Percentiles rank a stretch among this genome's conserved stretches.
These are phyloP conservation scores for Adiantum capillusveneris DNA, from an alignment of 75 land plant genomes.

Conservation along the genomic window DNA sequence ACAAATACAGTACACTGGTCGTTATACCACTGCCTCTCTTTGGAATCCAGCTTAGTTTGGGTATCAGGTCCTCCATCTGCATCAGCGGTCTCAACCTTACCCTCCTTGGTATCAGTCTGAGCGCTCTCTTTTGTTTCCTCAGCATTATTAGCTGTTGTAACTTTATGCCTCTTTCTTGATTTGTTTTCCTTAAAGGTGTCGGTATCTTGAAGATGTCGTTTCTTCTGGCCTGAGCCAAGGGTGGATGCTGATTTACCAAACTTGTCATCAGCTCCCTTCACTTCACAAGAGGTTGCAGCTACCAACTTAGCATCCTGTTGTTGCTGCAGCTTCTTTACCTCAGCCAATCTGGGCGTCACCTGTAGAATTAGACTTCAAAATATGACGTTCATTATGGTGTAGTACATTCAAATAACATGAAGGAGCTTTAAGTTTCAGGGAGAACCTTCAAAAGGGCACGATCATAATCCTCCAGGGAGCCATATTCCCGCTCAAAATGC, in stretches of 20 bases:
- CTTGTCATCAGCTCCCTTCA: constrained; percentile 5
- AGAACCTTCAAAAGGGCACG: constrained; percentile 62
- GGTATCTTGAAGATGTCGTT: neutral
- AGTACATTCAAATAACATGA: neutral
- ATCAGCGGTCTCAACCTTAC: neutral
- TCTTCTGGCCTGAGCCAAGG: neutral
- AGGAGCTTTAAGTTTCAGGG: too few relatives aligned
- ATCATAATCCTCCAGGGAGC: constrained; percentile 80
- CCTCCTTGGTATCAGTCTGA: neutral
- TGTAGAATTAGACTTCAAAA: constrained; percentile 8
- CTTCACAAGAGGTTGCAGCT: constrained; percentile 3
- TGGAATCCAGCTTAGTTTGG: neutral
- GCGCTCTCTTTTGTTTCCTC: neutral
- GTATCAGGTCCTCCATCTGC: neutral
- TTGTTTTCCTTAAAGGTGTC: neutral
- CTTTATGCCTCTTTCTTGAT: neutral
- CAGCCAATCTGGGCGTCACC: constrained; percentile 66
- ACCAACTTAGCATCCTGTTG: constrained; percentile 41
- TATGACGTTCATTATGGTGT: neutral
- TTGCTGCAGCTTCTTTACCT: constrained; percentile 39
- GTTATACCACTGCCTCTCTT: constrained; percentile 11
- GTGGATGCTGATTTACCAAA: neutral
- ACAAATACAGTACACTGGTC: constrained; percentile 92
- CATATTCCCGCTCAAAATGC: constrained; percentile 84
- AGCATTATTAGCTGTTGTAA: neutral